Conservation (phyloP, 306 rosid genomes). For the Dryas drummondii region DNA sequence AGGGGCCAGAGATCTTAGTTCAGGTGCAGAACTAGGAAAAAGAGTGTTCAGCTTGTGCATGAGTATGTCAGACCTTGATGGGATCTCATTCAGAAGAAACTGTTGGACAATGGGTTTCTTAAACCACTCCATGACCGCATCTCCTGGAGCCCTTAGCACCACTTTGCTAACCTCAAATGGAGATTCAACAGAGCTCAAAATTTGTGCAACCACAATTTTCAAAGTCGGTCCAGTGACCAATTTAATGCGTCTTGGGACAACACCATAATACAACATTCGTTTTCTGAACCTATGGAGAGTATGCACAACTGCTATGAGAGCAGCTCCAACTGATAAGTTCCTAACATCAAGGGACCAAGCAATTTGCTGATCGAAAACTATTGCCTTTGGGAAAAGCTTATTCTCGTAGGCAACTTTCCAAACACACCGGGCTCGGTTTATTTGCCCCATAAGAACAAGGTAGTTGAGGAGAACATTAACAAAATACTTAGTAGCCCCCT, state of each 20-base stretch:
- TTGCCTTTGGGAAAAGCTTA: constrained; percentile 96
- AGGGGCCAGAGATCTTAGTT: constrained; percentile 75
- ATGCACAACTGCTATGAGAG: constrained; percentile 82
- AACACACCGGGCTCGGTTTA: constrained; percentile 85
- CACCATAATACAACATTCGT: constrained; percentile 89
- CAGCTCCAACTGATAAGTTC: constrained; percentile 93
- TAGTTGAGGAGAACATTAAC: constrained; percentile 93
- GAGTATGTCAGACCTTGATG: constrained; percentile 78
- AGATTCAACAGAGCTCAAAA: constrained; percentile 84
- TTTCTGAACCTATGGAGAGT: constrained; percentile 95
- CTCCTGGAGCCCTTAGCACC: constrained; percentile 91
- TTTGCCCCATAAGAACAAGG: constrained; percentile 96
- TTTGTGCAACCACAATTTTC: constrained; percentile 82
- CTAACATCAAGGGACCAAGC: constrained; percentile 98
- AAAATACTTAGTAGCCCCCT: constrained; percentile 85
- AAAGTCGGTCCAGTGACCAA: constrained; percentile 89
- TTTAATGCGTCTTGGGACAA: constrained; percentile 82
- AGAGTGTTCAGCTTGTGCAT: constrained; percentile 91
- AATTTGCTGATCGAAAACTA: constrained; percentile 89
- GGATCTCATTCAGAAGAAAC: constrained; percentile 88
- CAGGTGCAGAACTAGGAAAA: constrained; percentile 96
- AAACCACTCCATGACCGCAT: constrained; percentile 94
- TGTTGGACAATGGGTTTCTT: constrained; percentile 96
- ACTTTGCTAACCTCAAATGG: constrained; percentile 97
- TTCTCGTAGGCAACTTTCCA: constrained; percentile 98